A percentile compares a stretch with the other conserved stretches of the same genome.
Evolutionary conservation across 768 basidiomycete genomes (phyloP).

Genomic region (Strobilomyces echinocephalus): DNA sequence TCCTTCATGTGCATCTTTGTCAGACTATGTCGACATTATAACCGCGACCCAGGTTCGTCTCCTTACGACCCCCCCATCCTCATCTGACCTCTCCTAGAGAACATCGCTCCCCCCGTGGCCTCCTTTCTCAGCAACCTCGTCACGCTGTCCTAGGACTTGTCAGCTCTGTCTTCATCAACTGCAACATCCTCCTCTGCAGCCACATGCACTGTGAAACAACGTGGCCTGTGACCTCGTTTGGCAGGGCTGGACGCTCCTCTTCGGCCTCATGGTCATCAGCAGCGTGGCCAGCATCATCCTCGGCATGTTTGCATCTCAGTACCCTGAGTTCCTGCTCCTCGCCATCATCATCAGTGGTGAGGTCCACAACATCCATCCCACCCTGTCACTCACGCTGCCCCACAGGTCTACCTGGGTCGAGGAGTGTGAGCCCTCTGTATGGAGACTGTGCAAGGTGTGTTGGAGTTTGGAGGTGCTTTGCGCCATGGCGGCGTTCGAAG

Average conservation of each 20-base stretch:
- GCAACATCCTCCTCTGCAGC: conserved; percentile 46
- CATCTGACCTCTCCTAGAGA: conserved; percentile 49
- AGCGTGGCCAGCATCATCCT: conserved; percentile 88
- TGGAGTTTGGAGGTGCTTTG: no score
- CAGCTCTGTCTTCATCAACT: conserved; percentile 73
- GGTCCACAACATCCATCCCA: conserved; percentile 15
- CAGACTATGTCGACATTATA: conserved; percentile 67
- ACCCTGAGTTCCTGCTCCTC: conserved; percentile 82
- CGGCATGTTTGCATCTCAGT: conserved; percentile 82
- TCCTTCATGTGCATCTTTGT: conserved; percentile 91
- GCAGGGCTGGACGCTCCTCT: conserved; percentile 87
- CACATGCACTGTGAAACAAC: conserved; percentile 55
- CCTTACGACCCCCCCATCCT: not conserved
- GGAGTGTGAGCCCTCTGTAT: no score
- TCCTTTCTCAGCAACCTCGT: conserved; percentile 90
- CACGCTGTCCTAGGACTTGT: conserved; percentile 74
- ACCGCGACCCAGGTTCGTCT: conserved; percentile 80
- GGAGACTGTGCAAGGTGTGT: no score
- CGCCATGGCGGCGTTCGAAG: no score
- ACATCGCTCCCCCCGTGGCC: conserved; percentile 95
- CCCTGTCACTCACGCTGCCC: not conserved
- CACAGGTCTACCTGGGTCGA: conserved; percentile 80
- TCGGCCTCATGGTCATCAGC: conserved; percentile 83
- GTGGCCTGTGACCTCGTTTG: conserved; percentile 67
- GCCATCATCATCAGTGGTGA: conserved; percentile 83